phyloP scores from a whole-genome alignment of 1,139 yeast genomes.

The Yamadazyma blattariae region DNA sequence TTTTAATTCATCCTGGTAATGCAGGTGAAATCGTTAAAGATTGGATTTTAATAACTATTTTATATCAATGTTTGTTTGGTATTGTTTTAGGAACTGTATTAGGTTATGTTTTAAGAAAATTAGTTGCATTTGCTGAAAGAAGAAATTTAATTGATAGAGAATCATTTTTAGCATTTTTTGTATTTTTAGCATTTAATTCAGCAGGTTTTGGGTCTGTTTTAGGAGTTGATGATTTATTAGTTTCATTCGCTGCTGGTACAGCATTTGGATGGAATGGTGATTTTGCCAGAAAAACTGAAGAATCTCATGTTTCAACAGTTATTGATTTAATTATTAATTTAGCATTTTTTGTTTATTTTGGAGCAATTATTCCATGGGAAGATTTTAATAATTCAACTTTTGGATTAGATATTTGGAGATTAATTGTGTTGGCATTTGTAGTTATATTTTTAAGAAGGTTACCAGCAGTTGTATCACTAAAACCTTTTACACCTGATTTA shows the following conservation, averaged over 20 bases:
- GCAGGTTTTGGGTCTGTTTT: slow-evolving; percentile 92
- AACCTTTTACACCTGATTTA: slow-evolving; percentile 86
- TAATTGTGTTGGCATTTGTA: slow-evolving; percentile 77
- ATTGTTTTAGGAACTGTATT: slow-evolving; percentile 70
- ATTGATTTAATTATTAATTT: slow-evolving; percentile 81
- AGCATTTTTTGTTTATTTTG: slow-evolving; percentile 90
- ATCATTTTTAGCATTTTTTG: slow-evolving; percentile 87
- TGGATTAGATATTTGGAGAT: slow-evolving; percentile 83
- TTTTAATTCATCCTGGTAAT: slow-evolving; percentile 66
- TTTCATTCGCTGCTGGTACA: slow-evolving; percentile 93
- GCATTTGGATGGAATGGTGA: slow-evolving; percentile 98
- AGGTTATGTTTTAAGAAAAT: slow-evolving; percentile 74
- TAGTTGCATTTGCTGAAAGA: slow-evolving; percentile 76
- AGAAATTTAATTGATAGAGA: slow-evolving; percentile 83
- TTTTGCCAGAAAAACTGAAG: slow-evolving; percentile 84
- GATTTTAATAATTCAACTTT: slow-evolving; percentile 63
- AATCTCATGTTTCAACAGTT: slow-evolving; percentile 88
- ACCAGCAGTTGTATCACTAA: slow-evolving; percentile 79
- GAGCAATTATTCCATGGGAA: slow-evolving; percentile 93
- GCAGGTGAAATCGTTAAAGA: slow-evolving; percentile 72
- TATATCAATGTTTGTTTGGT: slow-evolving; percentile 89
- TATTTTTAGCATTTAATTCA: slow-evolving; percentile 80
- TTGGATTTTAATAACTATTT: slow-evolving; percentile 76
- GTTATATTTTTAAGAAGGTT: slow-evolving; percentile 80
- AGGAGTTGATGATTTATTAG: slow-evolving; percentile 90